A percentile compares a stretch with the other conserved stretches of the same genome.
These are phyloP conservation scores for Boletus subcaerulescens DNA, from an alignment of 768 basidiomycete genomes.

Conservation along the genomic window DNA sequence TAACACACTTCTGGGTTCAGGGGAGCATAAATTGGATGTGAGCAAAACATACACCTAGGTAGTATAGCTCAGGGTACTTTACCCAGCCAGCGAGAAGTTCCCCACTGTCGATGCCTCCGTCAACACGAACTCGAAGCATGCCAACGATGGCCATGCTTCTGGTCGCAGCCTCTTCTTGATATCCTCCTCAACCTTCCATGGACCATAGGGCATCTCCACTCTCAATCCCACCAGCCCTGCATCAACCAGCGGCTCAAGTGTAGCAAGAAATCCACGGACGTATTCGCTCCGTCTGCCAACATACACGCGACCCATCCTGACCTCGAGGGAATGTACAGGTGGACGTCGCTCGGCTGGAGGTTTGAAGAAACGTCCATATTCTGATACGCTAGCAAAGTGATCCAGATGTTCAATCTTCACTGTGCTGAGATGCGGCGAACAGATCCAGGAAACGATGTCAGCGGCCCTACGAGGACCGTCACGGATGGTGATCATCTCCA, in stretches of 20 bases:
- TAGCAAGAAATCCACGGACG: slow-evolving; percentile 1
- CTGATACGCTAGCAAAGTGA: neutral
- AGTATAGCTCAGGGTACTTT: neutral
- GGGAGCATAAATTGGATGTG: too few relatives aligned
- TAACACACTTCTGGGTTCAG: too few relatives aligned
- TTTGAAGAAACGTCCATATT: slow-evolving; percentile 1
- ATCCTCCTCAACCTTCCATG: slow-evolving; percentile 6
- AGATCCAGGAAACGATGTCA: slow-evolving; percentile 6
- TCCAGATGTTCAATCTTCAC: slow-evolving; percentile 4
- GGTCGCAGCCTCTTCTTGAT: slow-evolving; percentile 4
- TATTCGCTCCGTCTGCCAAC: slow-evolving; percentile 1
- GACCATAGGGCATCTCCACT: slow-evolving; percentile 8
- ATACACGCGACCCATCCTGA: slow-evolving; percentile 5
- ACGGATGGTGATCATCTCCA: slow-evolving; percentile 4
- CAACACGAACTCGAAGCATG: slow-evolving; percentile 11
- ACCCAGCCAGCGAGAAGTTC: too few relatives aligned
- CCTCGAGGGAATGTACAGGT: slow-evolving; percentile 1
- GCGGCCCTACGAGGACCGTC: slow-evolving; percentile 5
- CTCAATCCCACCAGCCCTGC: slow-evolving; percentile 2
- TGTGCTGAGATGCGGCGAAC: slow-evolving; percentile 9
- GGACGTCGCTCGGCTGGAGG: slow-evolving; percentile 3
- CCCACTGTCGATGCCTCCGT: slow-evolving; percentile 1
- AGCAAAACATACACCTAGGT: neutral
- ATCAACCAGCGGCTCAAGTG: slow-evolving; percentile 3
- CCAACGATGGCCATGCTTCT: slow-evolving; percentile 10